phyloP scores from a whole-genome alignment of 2,329 filamentous ascomycete species.

The Diplodia sapinea region DNA sequence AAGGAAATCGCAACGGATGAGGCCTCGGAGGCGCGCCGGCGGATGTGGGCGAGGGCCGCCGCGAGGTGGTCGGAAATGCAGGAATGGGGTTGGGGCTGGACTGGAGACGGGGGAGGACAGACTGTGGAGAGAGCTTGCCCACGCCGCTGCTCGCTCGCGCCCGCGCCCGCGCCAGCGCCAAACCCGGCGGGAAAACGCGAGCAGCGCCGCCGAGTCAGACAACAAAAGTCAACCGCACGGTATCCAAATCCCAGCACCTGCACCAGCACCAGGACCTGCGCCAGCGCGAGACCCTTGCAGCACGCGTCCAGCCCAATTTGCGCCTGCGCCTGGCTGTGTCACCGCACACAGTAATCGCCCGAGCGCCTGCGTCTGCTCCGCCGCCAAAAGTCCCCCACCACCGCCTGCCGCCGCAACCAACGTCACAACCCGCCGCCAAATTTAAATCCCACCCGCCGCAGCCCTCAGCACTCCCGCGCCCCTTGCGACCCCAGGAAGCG shows the following conservation, averaged over 20 bases:
- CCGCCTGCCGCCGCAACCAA: slow-evolving; percentile 15
- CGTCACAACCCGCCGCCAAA: slow-evolving; percentile 14
- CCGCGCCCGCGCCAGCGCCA: slow-evolving; percentile 16
- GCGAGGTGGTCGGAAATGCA: neutral
- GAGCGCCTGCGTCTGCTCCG: slow-evolving; percentile 6
- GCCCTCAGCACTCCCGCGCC: neutral
- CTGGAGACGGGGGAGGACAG: slow-evolving; percentile 22
- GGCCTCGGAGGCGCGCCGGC: slow-evolving; percentile 19
- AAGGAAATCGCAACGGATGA: neutral
- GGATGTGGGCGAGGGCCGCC: slow-evolving; percentile 26
- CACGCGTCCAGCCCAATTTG: slow-evolving; percentile 4
- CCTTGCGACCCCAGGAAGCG: neutral
- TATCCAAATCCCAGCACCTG: neutral
- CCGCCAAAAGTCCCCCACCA: slow-evolving; percentile 18
- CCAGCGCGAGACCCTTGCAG: slow-evolving; percentile 19
- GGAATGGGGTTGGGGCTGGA: slow-evolving; percentile 10
- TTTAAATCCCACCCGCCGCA: neutral
- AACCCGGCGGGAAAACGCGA: slow-evolving; percentile 21
- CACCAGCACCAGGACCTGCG: slow-evolving; percentile 11
- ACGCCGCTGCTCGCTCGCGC: neutral
- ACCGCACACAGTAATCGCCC: slow-evolving; percentile 13
- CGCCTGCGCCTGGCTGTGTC: slow-evolving; percentile 11
- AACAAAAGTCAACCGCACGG: neutral
- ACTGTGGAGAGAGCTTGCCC: slow-evolving; percentile 29
- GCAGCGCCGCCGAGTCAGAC: slow-evolving; percentile 10